Conservation (phyloP, 1,284 basidiomycete species). For the Coniferiporia weirii region DNA sequence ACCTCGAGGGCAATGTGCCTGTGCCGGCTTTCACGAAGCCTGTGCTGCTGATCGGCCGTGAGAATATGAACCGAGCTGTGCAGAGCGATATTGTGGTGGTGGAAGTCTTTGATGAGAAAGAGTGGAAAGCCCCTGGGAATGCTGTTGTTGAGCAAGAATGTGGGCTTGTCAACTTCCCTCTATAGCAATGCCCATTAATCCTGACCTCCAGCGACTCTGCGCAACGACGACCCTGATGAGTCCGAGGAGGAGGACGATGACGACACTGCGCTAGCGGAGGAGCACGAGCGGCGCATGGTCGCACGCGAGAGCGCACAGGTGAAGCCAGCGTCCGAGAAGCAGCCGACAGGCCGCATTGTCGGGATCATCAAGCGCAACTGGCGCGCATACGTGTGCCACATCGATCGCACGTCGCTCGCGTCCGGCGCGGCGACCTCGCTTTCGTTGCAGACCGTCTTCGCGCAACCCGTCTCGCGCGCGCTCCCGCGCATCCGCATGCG, state of each 20-base stretch:
- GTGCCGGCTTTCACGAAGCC: constrained; percentile 73
- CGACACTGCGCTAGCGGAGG: constrained; percentile 45
- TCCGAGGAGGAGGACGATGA: constrained; percentile 54
- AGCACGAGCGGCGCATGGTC: constrained; percentile 43
- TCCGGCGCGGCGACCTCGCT: constrained; percentile 76
- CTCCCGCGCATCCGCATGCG: constrained; percentile 93
- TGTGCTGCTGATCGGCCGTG: constrained; percentile 81
- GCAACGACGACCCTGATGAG: constrained; percentile 87
- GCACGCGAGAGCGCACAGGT: constrained; percentile 34
- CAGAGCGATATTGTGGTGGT: constrained; percentile 93
- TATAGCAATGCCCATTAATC: constrained; percentile 6
- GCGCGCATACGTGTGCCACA: constrained; percentile 96
- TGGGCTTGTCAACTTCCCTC: constrained; percentile 31
- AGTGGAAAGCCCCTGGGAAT: constrained; percentile 93
- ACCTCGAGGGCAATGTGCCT: constrained; percentile 87
- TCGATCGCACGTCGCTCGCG: constrained; percentile 85
- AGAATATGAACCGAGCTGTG: constrained; percentile 94
- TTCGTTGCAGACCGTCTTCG: constrained; percentile 90
- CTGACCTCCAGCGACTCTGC: constrained; percentile 59
- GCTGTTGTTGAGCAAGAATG: constrained; percentile 92
- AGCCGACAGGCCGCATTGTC: constrained; percentile 90
- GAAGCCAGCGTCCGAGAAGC: constrained; percentile 47
- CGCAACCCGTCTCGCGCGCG: constrained; percentile 87
- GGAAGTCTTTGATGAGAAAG: constrained; percentile 79
- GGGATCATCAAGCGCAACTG: constrained; percentile 95